Percentiles rank a stretch among this genome's conserved stretches.
Evolutionary conservation across 306 rosid genomes (phyloP).

Genomic region (Lupinus albus): DNA sequence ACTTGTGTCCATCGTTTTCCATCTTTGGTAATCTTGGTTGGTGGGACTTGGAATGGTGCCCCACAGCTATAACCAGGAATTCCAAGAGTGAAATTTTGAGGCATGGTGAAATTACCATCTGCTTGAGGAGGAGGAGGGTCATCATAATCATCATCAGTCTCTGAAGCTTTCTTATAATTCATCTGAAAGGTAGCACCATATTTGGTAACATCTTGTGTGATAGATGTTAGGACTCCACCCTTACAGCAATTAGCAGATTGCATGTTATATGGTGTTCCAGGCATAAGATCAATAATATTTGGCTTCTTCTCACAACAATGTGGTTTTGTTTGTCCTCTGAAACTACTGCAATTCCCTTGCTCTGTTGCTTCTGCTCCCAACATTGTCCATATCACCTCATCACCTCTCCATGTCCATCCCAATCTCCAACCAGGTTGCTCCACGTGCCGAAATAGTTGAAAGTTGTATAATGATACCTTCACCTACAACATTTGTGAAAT

Average conservation of each 20-base stretch:
- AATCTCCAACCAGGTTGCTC: constrained; percentile 78
- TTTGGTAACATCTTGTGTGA: constrained; percentile 58
- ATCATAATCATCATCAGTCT: neutral
- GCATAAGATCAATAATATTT: constrained; percentile 60
- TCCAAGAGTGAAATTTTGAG: constrained; percentile 60
- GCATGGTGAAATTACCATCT: constrained; percentile 37
- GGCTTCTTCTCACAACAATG: constrained; percentile 72
- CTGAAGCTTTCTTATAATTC: constrained; percentile 43
- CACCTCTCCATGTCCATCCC: constrained; percentile 66
- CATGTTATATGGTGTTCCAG: constrained; percentile 59
- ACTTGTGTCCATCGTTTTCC: constrained; percentile 65
- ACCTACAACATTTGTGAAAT: constrained; percentile 43
- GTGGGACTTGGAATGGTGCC: constrained; percentile 51
- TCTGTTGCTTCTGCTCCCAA: constrained; percentile 74
- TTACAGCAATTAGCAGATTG: constrained; percentile 70
- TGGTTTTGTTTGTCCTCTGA: constrained; percentile 53
- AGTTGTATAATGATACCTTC: constrained; percentile 59
- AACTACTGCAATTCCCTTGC: constrained; percentile 72
- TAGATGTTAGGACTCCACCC: constrained; percentile 64
- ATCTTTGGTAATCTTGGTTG: constrained; percentile 48
- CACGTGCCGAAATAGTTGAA: constrained; percentile 66
- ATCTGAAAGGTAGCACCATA: constrained; percentile 55
- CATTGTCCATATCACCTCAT: constrained; percentile 77
- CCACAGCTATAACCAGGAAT: constrained; percentile 73
- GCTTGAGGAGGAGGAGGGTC: no score